A percentile compares a stretch with the other conserved stretches of the same genome.
Conservation (phyloP, 108 stramenopile genomes). For the Conticribra weissflogii region DNA sequence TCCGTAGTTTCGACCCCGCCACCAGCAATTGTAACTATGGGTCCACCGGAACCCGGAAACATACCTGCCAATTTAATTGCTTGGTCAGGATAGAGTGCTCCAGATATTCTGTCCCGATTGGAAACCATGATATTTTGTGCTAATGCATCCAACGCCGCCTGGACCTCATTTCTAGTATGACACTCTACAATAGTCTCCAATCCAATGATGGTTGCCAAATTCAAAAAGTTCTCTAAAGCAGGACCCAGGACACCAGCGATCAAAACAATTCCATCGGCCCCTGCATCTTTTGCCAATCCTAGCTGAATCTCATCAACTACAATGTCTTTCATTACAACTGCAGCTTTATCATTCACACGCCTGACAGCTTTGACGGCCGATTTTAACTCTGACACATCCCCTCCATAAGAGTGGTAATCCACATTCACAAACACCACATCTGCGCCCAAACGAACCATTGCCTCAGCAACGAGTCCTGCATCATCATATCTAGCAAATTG, state of each 20-base stretch:
- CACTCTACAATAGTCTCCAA: constrained; percentile 91
- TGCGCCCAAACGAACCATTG: constrained; percentile 88
- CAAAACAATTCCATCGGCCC: constrained; percentile 84
- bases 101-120: constrained; percentile 81
- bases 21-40: constrained; percentile 81
- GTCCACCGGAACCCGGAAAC: constrained; percentile 87
- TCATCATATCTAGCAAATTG: constrained; percentile 83
- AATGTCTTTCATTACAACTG: constrained; percentile 93
- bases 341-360: constrained; percentile 63
- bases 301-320: constrained; percentile 91
- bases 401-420: constrained; percentile 86
- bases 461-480: constrained; percentile 86
- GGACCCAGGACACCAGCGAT: constrained; percentile 86
- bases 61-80: constrained; percentile 83
- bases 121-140: constrained; percentile 86
- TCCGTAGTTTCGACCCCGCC: constrained; percentile 82
- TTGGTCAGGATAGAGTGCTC: constrained; percentile 71
- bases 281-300: constrained; percentile 88
- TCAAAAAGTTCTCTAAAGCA: constrained; percentile 80
- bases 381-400: constrained; percentile 79
- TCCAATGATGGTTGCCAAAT: constrained; percentile 86
- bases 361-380: constrained; percentile 77
- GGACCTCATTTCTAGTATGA: constrained; percentile 87
- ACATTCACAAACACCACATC: constrained; percentile 91
- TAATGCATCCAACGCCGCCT: constrained; percentile 76